These are phyloP conservation scores for Acanthamoeba triangularis DNA, from an alignment of 208 protist genomes.

Conservation along the genomic window DNA sequence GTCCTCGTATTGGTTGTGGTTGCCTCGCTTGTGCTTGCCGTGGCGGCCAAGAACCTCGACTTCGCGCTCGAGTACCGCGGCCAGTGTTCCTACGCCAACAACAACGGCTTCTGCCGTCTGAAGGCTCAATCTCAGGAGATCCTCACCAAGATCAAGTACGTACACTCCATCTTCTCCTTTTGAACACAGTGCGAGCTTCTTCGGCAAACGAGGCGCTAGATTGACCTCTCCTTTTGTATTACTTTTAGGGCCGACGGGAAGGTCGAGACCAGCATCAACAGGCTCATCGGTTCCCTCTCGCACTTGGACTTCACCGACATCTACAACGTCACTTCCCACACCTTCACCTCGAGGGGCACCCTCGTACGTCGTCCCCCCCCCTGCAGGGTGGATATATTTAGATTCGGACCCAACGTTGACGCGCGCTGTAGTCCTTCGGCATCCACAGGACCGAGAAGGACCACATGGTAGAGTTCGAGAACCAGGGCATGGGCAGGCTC, in stretches of 20 bases:
- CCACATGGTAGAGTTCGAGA: not conserved
- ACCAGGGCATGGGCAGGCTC: not conserved
- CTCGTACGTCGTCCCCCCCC: not conserved
- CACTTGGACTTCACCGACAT: not conserved
- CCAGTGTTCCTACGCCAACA: not conserved
- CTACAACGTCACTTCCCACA: not conserved
- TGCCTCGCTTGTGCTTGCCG: not conserved
- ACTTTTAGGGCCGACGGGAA: not conserved
- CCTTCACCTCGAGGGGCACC: not conserved
- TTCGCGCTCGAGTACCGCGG: not conserved
- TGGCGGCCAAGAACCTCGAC: not conserved
- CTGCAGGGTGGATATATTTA: not conserved
- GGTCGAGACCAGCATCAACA: not conserved
- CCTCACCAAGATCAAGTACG: not conserved
- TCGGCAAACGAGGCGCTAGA: not conserved
- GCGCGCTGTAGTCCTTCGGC: not conserved
- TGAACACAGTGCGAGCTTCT: too few relatives aligned
- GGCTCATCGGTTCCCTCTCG: not conserved
- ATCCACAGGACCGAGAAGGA: not conserved
- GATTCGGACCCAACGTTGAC: too few relatives aligned
- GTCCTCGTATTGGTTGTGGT: not conserved
- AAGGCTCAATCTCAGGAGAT: not conserved
- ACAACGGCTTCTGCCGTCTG: not conserved
- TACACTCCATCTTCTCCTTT: too few relatives aligned
- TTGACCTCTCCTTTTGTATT: not conserved